These are phyloP conservation scores for Pterocarpus macrocarpus DNA, from an alignment of 306 rosid genomes.

Conservation along the genomic window DNA sequence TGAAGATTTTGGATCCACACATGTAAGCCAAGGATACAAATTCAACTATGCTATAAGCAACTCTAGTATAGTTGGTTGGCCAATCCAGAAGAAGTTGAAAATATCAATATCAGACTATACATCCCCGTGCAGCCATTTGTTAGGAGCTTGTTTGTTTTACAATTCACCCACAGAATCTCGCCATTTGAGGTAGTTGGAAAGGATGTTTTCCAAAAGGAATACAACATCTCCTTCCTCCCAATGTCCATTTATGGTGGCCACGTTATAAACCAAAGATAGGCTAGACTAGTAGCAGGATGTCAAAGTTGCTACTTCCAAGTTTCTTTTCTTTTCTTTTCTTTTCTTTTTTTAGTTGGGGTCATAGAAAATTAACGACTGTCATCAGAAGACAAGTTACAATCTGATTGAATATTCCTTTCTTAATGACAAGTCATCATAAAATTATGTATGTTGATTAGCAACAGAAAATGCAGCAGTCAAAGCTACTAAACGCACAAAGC, in stretches of 20 bases:
- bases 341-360: background rate
- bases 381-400: slow-evolving; percentile 7
- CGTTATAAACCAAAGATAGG: no score
- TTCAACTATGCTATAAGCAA: background rate
- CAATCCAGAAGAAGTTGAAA: background rate
- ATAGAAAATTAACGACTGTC: background rate
- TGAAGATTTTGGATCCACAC: slow-evolving; percentile 6
- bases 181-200: no score
- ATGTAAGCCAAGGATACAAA: slow-evolving; percentile 20
- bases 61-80: background rate
- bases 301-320: slow-evolving; percentile 7
- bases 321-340: no score
- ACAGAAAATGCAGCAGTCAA: slow-evolving; percentile 15
- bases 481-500: slow-evolving; percentile 22
- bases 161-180: no score
- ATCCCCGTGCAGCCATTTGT: background rate
- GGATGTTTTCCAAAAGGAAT: no score
- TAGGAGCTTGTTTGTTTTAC: background rate
- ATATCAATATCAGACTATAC: slow-evolving; percentile 18
- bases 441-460: slow-evolving; percentile 1
- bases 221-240: no score
- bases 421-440: slow-evolving; percentile 30
- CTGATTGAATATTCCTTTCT: slow-evolving; percentile 4
- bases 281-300: slow-evolving; percentile 3
- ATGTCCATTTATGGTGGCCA: no score